Percentiles rank a stretch among this genome's conserved stretches.
Evolutionary conservation across 169 alveolate species (phyloP).

Genomic region (Theileria parva): DNA sequence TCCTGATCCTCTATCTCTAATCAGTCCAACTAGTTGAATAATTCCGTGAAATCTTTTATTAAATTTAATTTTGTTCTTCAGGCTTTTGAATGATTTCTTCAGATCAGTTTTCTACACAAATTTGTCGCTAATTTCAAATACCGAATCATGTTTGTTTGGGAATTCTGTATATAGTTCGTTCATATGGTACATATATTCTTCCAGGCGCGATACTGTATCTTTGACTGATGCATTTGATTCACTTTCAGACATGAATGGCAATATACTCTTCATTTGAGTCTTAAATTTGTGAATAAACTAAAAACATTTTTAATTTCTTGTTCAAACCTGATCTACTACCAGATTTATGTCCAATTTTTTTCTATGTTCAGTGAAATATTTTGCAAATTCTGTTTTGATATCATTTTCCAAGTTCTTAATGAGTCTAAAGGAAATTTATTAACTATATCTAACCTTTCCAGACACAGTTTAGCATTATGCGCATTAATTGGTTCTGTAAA

Average conservation of each 20-base stretch:
- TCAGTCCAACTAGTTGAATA: constrained; percentile 58
- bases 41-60: neutral
- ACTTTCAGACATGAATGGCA: neutral
- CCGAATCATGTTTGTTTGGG: constrained; percentile 7
- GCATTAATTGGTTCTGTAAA: neutral
- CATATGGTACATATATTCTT: constrained; percentile 12
- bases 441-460: neutral
- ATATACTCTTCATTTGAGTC: neutral
- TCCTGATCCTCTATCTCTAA: constrained; percentile 73
- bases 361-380: neutral
- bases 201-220: neutral
- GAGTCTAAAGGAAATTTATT: neutral
- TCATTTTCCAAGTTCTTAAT: neutral
- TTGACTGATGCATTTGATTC: neutral
- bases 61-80: neutral
- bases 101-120: neutral
- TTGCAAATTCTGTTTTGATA: constrained; percentile 9
- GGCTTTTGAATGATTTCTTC: neutral
- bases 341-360: neutral
- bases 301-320: neutral
- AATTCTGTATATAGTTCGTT: constrained; percentile 7
- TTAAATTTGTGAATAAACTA: constrained; percentile 5
- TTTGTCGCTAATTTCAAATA: neutral
- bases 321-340: constrained; percentile 7
- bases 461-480: constrained; percentile 5